These are phyloP conservation scores for Ensete glaucum DNA, from an alignment of 176 grass and related monocot genomes.

Conservation along the genomic window DNA sequence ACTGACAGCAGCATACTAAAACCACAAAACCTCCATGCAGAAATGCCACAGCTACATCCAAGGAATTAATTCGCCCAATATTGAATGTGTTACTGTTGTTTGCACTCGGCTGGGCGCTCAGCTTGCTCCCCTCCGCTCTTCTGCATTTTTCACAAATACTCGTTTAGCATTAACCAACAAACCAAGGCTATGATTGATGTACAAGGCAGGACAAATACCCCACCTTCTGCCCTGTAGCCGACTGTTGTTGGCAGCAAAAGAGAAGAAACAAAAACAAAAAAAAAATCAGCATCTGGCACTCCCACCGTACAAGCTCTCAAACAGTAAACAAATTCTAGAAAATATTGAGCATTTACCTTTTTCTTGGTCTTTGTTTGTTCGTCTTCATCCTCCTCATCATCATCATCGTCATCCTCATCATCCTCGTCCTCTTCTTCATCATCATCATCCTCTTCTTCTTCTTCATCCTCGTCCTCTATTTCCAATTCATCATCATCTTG, in stretches of 20 bases:
- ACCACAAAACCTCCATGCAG: no score
- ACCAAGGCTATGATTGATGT: neutral
- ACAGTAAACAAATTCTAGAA: neutral
- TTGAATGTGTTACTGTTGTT: conserved; percentile 9
- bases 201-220: neutral
- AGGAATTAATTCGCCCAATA: no score
- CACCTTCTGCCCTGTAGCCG: conserved; percentile 1
- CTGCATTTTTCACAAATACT: conserved; percentile 5
- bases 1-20: no score
- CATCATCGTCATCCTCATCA: neutral
- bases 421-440: conserved; percentile 9
- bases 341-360: neutral
- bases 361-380: conserved; percentile 2
- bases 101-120: conserved; percentile 18
- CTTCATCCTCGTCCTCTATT: neutral
- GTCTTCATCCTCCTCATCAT: conserved; percentile 1
- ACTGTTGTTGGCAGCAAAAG: neutral
- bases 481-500: conserved; percentile 12
- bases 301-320: neutral
- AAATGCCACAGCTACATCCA: no score
- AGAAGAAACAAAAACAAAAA: neutral
- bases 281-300: neutral
- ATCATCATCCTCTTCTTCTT: conserved; percentile 5
- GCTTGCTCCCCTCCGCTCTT: conserved; percentile 12
- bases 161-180: neutral